phyloP scores from a whole-genome alignment of 169 alveolate genomes.

The Besnoitia besnoiti region DNA sequence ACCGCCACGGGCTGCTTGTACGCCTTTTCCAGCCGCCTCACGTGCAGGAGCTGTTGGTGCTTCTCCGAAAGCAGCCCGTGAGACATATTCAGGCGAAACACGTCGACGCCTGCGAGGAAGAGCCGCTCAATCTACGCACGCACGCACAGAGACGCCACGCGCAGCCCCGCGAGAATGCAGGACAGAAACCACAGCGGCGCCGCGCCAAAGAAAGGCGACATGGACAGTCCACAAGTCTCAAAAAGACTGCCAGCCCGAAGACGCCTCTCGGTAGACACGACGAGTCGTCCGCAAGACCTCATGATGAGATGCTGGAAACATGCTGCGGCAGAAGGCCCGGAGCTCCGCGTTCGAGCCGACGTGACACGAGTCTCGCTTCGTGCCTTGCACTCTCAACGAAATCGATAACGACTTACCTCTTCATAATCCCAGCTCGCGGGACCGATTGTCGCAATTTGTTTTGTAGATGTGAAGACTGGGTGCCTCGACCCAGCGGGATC shows the following conservation, averaged over 20 bases:
- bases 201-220: background rate
- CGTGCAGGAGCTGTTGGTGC: constrained; percentile 82
- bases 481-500: too few relatives aligned
- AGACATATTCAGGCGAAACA: constrained; percentile 96
- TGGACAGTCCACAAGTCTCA: background rate
- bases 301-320: too few relatives aligned
- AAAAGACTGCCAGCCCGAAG: too few relatives aligned
- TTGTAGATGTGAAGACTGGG: constrained; percentile 55
- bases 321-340: too few relatives aligned
- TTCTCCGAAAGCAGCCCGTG: constrained; percentile 96
- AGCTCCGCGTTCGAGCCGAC: too few relatives aligned
- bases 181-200: background rate
- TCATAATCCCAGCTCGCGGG: constrained; percentile 63
- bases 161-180: background rate
- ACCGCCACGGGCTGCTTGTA: constrained; percentile 71
- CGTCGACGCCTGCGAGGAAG: constrained; percentile 92
- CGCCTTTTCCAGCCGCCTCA: constrained; percentile 80
- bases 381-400: too few relatives aligned
- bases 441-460: constrained; percentile 67
- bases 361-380: too few relatives aligned
- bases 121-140: constrained; percentile 47
- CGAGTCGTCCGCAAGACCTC: too few relatives aligned
- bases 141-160: background rate
- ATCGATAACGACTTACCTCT: constrained; percentile 37
- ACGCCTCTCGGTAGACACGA: too few relatives aligned